Evolutionary conservation across 352 stramenopile species (phyloP), one percentile per base, ranked within the genome.

Genomic region (Sclerospora graminicola): DNA sequence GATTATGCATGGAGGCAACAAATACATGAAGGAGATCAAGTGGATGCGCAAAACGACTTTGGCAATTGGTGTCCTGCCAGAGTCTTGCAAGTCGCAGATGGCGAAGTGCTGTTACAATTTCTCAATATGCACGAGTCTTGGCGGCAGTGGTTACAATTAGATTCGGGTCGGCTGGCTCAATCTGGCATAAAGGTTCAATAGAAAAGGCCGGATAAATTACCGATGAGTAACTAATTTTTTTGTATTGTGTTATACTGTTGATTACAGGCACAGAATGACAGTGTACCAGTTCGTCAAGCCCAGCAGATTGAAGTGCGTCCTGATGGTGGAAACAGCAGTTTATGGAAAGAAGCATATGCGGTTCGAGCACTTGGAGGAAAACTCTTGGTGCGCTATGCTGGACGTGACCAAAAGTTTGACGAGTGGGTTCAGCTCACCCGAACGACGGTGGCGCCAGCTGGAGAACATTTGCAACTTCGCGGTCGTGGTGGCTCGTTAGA

Each of bases 81-180:
- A 48, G 48, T 84, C 27, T 23, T 79, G 28, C 42, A 87, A 66
- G 60, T 87, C 15, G 39, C 62, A 14, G 61, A 84, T 29, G 72
- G 70, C 1, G 75, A 89, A 45, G 60, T 72, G 41, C 68, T 69
- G 14, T 50, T 92, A 31, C 73, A 75, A 15, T 89, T 75, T 51
- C 66, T 87, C 26, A 89, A 84, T 45, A 92, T 92, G 80, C 78
- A 92, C 54, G 62, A 81, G 28, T 46, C 60, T 24, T 92, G 80
- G 80, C 56, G 69, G 19, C 65, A 75, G 4, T 87, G 80, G 74
- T 20, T 89, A 27, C 65, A 68, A 8, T 8, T 70, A 8, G 73
- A 87, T 43, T 92, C 76, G 4, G 67, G 65, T 0, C 66, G 81
- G 20, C 57, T 92, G 15, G 63, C 80, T 26, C 63, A 60, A 5